phyloP scores from a whole-genome alignment of 352 stramenopile species.

The Globisporangium solare region DNA sequence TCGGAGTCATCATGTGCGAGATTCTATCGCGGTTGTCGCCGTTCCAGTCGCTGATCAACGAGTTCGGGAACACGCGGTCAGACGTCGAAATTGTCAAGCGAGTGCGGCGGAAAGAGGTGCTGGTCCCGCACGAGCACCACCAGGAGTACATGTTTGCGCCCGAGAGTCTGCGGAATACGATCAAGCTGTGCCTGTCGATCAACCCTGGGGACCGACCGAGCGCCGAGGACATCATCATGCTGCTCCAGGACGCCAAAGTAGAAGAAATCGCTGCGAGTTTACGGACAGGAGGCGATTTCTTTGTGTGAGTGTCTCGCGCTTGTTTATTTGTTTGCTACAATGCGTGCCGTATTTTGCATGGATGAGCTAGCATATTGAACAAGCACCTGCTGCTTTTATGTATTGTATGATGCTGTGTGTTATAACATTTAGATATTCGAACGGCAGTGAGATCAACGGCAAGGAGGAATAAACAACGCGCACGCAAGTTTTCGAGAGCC shows the following conservation, averaged over 20 bases:
- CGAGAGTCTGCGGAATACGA: constrained; percentile 29
- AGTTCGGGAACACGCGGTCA: constrained; percentile 45
- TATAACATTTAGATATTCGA: background rate
- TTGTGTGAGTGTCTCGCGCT: constrained; percentile 7
- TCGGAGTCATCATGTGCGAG: constrained; percentile 56
- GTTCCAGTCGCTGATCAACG: constrained; percentile 41
- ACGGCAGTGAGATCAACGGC: background rate
- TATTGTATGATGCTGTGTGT: too few relatives aligned
- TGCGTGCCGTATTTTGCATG: background rate
- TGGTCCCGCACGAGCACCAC: constrained; percentile 43
- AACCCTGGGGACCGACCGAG: constrained; percentile 43
- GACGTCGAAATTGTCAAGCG: constrained; percentile 44
- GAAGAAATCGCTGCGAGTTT: constrained; percentile 24
- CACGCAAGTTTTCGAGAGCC: background rate
- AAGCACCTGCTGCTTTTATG: background rate
- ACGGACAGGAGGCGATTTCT: constrained; percentile 17
- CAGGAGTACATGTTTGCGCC: constrained; percentile 35
- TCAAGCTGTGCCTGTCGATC: constrained; percentile 48
- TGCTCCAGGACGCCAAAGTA: constrained; percentile 29
- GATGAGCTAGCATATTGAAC: background rate
- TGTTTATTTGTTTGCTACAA: background rate
- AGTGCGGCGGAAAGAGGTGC: constrained; percentile 24
- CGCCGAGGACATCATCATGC: constrained; percentile 40
- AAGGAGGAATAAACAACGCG: constrained; percentile 1
- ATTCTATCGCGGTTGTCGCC: constrained; percentile 46